Conservation (phyloP, 768 basidiomycete species). For the Tylopilus plumbeoviolaceoides region DNA sequence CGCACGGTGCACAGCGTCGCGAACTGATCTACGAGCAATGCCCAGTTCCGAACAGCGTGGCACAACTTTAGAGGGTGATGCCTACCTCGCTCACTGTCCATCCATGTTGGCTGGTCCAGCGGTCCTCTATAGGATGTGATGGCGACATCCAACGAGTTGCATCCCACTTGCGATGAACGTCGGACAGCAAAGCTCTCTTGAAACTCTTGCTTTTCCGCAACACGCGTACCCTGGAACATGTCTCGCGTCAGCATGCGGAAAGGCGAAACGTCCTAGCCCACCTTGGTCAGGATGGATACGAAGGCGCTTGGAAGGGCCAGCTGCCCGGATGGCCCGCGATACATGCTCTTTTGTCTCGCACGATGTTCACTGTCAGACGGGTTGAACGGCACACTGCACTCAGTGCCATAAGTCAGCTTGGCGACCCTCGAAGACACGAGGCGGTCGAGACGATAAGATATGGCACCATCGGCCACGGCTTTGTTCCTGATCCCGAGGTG, state of each 20-base stretch:
- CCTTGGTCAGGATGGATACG: constrained; percentile 41
- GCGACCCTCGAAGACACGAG: constrained; percentile 47
- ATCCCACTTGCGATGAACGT: constrained; percentile 21
- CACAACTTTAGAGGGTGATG: too few species aligned
- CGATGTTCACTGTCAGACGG: constrained; percentile 38
- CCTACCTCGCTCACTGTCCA: constrained; percentile 32
- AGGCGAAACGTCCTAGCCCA: constrained; percentile 8
- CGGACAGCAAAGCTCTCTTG: constrained; percentile 34
- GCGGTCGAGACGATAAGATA: constrained; percentile 42
- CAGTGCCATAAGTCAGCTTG: constrained; percentile 45
- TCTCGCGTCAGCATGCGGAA: not conserved
- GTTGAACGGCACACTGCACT: constrained; percentile 36
- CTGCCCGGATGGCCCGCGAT: constrained; percentile 36
- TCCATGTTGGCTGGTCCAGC: constrained; percentile 28
- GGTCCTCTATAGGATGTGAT: constrained; percentile 33
- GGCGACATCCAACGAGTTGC: constrained; percentile 17
- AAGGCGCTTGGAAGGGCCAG: constrained; percentile 39
- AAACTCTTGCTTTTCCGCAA: constrained; percentile 44
- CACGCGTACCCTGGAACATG: constrained; percentile 38
- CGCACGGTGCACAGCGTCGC: constrained; percentile 33
- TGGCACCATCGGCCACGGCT: constrained; percentile 52
- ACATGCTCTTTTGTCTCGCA: constrained; percentile 29
- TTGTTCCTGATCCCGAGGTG: constrained; percentile 34
- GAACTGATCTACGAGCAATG: constrained; percentile 25
- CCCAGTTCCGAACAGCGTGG: not conserved